phyloP scores from a whole-genome alignment of 1,139 yeast species.

The Protomyces gravidus region DNA sequence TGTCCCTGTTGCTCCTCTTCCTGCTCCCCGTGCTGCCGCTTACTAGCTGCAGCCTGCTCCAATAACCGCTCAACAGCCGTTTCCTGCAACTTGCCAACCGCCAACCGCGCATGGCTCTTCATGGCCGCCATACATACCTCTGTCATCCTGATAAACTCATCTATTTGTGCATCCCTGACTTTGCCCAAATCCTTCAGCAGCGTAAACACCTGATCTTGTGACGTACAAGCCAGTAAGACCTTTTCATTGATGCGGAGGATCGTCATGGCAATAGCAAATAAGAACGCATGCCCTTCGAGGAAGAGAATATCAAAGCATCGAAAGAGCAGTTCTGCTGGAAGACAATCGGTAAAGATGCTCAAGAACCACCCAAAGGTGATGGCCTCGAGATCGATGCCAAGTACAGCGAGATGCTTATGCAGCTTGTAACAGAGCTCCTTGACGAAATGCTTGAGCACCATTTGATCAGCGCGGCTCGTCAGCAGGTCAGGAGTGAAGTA shows the following conservation, averaged over 20 bases:
- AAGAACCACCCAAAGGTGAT: constrained; percentile 60
- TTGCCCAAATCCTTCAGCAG: constrained; percentile 46
- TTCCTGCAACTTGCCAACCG: not conserved
- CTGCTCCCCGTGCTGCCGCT: not conserved
- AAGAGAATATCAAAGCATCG: constrained; percentile 27
- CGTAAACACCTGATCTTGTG: constrained; percentile 46
- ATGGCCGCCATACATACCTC: constrained; percentile 9
- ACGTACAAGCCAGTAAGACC: constrained; percentile 39
- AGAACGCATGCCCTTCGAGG: constrained; percentile 35
- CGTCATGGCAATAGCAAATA: constrained; percentile 45
- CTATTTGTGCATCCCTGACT: constrained; percentile 29
- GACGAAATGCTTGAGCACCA: constrained; percentile 39
- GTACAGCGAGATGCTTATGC: constrained; percentile 41
- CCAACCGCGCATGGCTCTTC: not conserved
- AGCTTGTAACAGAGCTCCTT: constrained; percentile 44
- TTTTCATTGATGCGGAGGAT: constrained; percentile 46
- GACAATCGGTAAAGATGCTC: constrained; percentile 52
- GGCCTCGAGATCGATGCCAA: constrained; percentile 50
- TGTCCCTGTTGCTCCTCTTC: too few species aligned
- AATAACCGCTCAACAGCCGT: not conserved
- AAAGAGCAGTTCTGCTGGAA: constrained; percentile 46
- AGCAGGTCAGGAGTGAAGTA: constrained; percentile 47
- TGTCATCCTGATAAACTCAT: constrained; percentile 15
- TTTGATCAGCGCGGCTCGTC: constrained; percentile 47
- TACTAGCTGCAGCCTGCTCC: not conserved